Conservation (phyloP, 1,284 basidiomycete genomes). For the Trichosporon inkin region DNA sequence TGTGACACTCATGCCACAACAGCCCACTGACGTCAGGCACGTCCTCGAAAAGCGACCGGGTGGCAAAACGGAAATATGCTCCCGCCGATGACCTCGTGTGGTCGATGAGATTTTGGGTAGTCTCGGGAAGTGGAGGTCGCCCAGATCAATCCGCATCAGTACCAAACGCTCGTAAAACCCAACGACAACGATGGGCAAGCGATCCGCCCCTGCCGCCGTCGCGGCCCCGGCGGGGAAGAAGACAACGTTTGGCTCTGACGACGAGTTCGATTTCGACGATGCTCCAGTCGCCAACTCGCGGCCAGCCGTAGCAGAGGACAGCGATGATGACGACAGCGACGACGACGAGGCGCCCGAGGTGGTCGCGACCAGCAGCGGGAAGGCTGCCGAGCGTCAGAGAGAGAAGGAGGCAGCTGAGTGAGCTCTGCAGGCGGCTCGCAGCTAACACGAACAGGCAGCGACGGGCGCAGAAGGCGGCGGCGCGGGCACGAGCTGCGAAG, state of each 20-base stretch:
- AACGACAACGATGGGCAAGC: constrained; percentile 22
- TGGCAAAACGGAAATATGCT: neutral
- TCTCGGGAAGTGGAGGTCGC: neutral
- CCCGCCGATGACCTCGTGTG: neutral
- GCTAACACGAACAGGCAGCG: constrained; percentile 10
- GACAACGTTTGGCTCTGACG: constrained; percentile 30
- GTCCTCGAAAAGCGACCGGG: neutral
- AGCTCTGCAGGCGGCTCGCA: constrained; percentile 12
- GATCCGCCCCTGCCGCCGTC: constrained; percentile 15
- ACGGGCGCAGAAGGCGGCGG: constrained; percentile 18
- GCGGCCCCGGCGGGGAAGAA: constrained; percentile 30
- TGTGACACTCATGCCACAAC: too few species aligned
- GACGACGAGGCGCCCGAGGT: constrained; percentile 43
- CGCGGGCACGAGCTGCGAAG: constrained; percentile 22
- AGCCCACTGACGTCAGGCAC: neutral
- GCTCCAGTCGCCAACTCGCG: neutral
- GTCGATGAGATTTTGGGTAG: neutral
- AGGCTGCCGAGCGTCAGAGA: constrained; percentile 13
- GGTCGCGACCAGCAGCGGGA: constrained; percentile 26
- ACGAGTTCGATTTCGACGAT: constrained; percentile 12
- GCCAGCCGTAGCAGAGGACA: neutral
- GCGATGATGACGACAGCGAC: constrained; percentile 23
- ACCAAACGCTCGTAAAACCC: neutral
- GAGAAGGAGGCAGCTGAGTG: constrained; percentile 22
- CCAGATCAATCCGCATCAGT: neutral